These are phyloP conservation scores for Phytophthora podocarpi DNA, from an alignment of 352 stramenopile species.

Conservation along the genomic window DNA sequence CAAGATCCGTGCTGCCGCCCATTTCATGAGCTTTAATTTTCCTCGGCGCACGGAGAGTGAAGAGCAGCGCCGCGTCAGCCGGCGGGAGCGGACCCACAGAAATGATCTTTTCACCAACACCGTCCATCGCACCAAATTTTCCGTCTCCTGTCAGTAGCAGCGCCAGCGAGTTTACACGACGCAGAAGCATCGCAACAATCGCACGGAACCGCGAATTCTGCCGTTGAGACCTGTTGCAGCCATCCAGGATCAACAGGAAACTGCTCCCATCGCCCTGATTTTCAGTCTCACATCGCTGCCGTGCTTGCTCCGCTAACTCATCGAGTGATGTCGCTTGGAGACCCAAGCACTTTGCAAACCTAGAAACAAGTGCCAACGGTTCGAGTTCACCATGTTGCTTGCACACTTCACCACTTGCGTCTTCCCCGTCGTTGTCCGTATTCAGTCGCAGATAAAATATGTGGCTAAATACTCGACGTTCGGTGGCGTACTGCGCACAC, in stretches of 20 bases:
- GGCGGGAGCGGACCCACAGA: conserved; percentile 66
- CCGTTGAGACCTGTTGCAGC: conserved; percentile 62
- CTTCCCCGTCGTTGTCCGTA: conserved; percentile 27
- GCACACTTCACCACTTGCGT: conserved; percentile 3
- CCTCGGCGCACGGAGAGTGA: conserved; percentile 74
- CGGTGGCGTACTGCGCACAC: conserved; percentile 77
- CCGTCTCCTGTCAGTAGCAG: conserved; percentile 73
- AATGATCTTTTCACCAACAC: conserved; percentile 83
- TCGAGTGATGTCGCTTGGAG: conserved; percentile 40
- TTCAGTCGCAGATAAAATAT: conserved; percentile 72
- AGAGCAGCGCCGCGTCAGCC: conserved; percentile 69
- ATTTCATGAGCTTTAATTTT: conserved; percentile 83
- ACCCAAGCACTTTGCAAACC: conserved; percentile 51
- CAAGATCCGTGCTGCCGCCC: conserved; percentile 67
- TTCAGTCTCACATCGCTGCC: conserved; percentile 40
- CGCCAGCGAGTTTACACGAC: conserved; percentile 64
- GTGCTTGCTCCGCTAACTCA: conserved; percentile 59
- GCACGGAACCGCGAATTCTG: conserved; percentile 51
- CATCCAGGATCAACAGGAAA: conserved; percentile 80
- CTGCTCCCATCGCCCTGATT: conserved; percentile 36
- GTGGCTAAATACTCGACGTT: conserved; percentile 69
- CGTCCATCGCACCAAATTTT: conserved; percentile 79
- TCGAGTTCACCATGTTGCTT: conserved; percentile 7
- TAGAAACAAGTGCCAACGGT: conserved; percentile 17
- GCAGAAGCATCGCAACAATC: conserved; percentile 56